Base-by-base conservation (phyloP, 148 eudicot genomes). In the Suaeda aralocaspica region DNA sequence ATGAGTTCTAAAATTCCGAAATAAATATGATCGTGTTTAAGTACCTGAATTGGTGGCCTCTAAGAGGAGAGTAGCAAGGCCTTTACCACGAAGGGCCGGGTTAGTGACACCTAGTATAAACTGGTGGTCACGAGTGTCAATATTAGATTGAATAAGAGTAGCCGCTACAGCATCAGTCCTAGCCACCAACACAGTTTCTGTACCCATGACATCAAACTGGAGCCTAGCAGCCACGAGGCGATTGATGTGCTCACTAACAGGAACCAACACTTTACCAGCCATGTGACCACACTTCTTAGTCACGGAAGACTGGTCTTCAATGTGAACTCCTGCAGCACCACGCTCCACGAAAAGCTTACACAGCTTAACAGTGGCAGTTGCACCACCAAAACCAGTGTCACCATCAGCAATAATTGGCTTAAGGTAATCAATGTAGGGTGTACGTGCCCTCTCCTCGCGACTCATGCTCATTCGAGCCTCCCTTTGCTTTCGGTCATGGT, bases 291-390 rank as follows among this genome's bases (percentile, higher is more conserved):
- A 89, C 67, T 89, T 89, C 62, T 89, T 89, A 22, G 91, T 83
- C 41, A 87, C 85, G 1, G 96, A 89, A 9, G 96, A 89, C 59
- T 89, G 96, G 66, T 89, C 96, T 80, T 89, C 96, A 5, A 89
- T 85, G 71, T 89, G 96, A 66, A 89, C 91, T 0, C 96, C 96
- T 3, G 91, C 96, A 1, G 91, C 92, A 0, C 96, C 96, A 0
- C 91, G 84, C 84, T 89, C 92, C 53, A 87, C 96, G 9, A 89
- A 89, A 0, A 89, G 85, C 84, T 89, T 89, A 77, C 96, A 89
- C 21, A 89, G 81, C 80, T 89, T 89, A n/a, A 87, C 84, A 0
- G 91, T 89, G 24, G 96, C 91, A 7, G 96, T 87, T 31, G 92
- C 96, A 1, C 96, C 96, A 41, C 96, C 96, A 18, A 89, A 89